phyloP scores from a whole-genome alignment of 2,329 filamentous ascomycete species.

The Microdochium bolleyi region DNA sequence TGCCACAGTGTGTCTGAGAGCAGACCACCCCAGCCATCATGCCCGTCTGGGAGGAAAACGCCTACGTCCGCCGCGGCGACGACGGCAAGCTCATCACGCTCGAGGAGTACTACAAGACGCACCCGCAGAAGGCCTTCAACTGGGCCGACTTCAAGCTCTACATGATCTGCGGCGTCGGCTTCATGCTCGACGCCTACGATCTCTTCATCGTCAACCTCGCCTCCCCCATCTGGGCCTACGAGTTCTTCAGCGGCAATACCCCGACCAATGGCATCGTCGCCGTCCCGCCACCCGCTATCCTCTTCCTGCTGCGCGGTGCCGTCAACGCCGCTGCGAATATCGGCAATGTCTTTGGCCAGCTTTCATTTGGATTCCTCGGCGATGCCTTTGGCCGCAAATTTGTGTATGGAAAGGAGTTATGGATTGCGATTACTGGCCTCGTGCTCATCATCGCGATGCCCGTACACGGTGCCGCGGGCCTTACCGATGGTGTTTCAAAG shows the following conservation, averaged over 20 bases:
- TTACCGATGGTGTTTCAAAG: constrained; percentile 4
- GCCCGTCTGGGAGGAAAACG: constrained; percentile 1
- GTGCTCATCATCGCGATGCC: constrained; percentile 3
- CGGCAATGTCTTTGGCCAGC: constrained; percentile 57
- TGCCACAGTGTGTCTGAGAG: no score
- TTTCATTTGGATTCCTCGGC: constrained; percentile 56
- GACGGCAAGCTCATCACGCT: constrained; percentile 9
- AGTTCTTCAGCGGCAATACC: constrained; percentile 1
- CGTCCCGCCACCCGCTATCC: constrained; percentile 40
- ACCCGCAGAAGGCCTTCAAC: constrained; percentile 3
- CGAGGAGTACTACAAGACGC: constrained; percentile 8
- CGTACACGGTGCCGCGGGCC: not conserved
- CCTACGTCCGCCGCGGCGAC: constrained; percentile 1
- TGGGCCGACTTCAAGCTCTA: constrained; percentile 2
- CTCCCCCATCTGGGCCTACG: constrained; percentile 1
- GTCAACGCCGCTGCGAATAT: constrained; percentile 58
- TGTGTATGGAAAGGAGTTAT: constrained; percentile 58
- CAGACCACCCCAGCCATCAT: not conserved
- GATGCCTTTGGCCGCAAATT: constrained; percentile 55
- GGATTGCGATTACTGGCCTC: constrained; percentile 4
- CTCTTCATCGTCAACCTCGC: constrained; percentile 3
- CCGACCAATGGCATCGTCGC: constrained; percentile 19
- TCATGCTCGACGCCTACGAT: constrained; percentile 3
- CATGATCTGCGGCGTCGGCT: constrained; percentile 2
- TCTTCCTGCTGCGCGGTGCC: constrained; percentile 34